Evolutionary conservation across 2,329 filamentous ascomycete species (phyloP).

Genomic region (Pseudogymnoascus sp.): DNA sequence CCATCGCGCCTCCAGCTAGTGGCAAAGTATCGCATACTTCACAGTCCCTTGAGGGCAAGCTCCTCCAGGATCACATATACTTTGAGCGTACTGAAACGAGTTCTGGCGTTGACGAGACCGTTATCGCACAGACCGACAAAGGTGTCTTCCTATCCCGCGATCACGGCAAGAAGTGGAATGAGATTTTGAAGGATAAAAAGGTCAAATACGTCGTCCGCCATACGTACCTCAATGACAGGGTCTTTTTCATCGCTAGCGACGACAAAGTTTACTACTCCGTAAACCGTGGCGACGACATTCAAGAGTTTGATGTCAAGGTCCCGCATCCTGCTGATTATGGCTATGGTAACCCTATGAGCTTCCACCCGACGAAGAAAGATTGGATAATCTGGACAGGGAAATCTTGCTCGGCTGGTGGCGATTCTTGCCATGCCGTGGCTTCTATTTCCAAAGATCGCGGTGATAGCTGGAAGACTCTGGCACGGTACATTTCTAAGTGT

Average conservation of each 20-base stretch:
- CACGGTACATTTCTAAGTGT: constrained; percentile 71
- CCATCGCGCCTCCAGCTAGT: constrained; percentile 45
- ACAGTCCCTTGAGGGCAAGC: constrained; percentile 54
- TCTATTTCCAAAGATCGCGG: constrained; percentile 76
- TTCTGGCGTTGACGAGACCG: constrained; percentile 62
- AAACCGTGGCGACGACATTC: constrained; percentile 67
- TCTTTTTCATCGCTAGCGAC: constrained; percentile 72
- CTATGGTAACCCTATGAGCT: constrained; percentile 53
- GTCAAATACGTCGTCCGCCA: constrained; percentile 70
- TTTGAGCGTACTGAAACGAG: constrained; percentile 68
- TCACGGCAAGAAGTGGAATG: constrained; percentile 81
- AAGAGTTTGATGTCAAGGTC: constrained; percentile 64
- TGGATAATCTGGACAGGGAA: constrained; percentile 89
- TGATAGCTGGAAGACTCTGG: constrained; percentile 67
- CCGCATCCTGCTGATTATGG: constrained; percentile 35
- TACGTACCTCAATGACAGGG: constrained; percentile 71
- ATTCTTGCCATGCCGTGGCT: constrained; percentile 64
- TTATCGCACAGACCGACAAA: constrained; percentile 44
- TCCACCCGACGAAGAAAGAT: constrained; percentile 79
- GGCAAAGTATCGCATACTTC: constrained; percentile 59
- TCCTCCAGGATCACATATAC: constrained; percentile 56
- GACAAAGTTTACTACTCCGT: constrained; percentile 70
- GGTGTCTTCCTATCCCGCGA: constrained; percentile 68
- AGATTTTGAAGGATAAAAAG: constrained; percentile 60
- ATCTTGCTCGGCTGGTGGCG: constrained; percentile 46